Percentiles rank a stretch among this genome's conserved stretches.
phyloP scores from a whole-genome alignment of 1,139 yeast species.

The Pichia sp. region DNA sequence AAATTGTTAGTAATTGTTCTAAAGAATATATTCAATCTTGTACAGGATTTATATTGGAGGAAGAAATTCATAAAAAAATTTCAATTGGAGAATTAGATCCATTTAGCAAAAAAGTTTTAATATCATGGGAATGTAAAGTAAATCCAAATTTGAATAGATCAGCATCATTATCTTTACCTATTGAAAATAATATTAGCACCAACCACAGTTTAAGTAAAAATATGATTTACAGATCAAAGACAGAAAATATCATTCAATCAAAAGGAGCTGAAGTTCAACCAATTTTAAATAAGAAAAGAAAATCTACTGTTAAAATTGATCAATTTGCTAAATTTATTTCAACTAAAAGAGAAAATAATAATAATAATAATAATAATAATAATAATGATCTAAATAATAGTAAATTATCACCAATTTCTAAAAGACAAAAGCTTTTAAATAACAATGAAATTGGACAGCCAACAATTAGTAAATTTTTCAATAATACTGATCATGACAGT shows the following conservation, averaged over 20 bases:
- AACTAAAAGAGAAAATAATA: constrained; percentile 1
- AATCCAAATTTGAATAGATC: constrained; percentile 4
- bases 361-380: background rate
- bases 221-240: constrained; percentile 1
- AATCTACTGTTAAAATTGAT: constrained; percentile 9
- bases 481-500: constrained; percentile 1
- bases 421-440: constrained; percentile 23
- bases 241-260: background rate
- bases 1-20: constrained; percentile 12
- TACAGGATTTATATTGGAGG: constrained; percentile 53
- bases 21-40: constrained; percentile 36
- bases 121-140: constrained; percentile 37
- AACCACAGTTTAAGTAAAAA: background rate
- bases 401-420: constrained; percentile 20
- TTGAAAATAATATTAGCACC: too few relatives aligned
- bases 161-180: constrained; percentile 9
- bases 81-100: constrained; percentile 71
- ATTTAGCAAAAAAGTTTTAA: constrained; percentile 42
- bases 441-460: constrained; percentile 11
- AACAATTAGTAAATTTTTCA: constrained; percentile 15
- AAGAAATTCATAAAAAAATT: constrained; percentile 45
- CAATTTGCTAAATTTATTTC: constrained; percentile 11
- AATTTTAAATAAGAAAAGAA: constrained; percentile 9
- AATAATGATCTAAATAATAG: too few relatives aligned
- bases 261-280: constrained; percentile 4